Evolutionary conservation across 163 green algal genomes (phyloP), one percentile per base, ranked within the genome.

Genomic region (Scenedesmus sp.): DNA sequence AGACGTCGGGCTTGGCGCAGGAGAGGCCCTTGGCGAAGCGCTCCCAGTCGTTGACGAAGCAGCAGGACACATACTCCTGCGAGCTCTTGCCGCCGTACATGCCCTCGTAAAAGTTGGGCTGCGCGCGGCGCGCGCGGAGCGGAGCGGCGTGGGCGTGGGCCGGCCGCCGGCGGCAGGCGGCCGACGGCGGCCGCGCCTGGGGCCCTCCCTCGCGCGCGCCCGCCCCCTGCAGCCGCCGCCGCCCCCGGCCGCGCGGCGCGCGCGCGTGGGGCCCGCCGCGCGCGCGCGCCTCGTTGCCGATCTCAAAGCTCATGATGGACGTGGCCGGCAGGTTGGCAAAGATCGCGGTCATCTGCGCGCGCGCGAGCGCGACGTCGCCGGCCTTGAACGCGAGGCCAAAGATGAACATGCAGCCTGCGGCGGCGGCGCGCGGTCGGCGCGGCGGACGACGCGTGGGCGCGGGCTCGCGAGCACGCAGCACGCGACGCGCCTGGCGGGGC

Each of bases 31-130:
- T 22, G 0, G 33, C 74, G 18, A 74, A 75, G 14, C 13, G 24
- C 2, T 58, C 50, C 74, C 74, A 81, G 14, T 75, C 62, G 20
- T 81, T 74, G 24, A 81, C 74, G 22, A 69, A 81, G 74, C 74
- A 74, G 50, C 62, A 75, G 64, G n/a, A 11, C 0, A 75, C 28
- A 34, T 69, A 81, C 5, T 71, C 60, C 11, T 47, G 33, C 33
- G 39, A 26, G 50, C 13, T 18, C 62, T 75, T 81, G 74, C 50
- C 62, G 74, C 50, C 62, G 26, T 53, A 7, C 29, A 36, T 62
- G 33, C n/a, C 34, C 34, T 53, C 20, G 44, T 81, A 81, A 18
- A 81, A 81, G 74, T 81, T 81, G 20, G 74, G 74, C 74, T 80
- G 72, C n/a, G n/a, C n/a, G n/a, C n/a, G n/a, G n/a, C n/a, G n/a